These are phyloP conservation scores for Chytriomyces confervae DNA, from an alignment of 192 early-diverging fungal species.

Conservation along the genomic window DNA sequence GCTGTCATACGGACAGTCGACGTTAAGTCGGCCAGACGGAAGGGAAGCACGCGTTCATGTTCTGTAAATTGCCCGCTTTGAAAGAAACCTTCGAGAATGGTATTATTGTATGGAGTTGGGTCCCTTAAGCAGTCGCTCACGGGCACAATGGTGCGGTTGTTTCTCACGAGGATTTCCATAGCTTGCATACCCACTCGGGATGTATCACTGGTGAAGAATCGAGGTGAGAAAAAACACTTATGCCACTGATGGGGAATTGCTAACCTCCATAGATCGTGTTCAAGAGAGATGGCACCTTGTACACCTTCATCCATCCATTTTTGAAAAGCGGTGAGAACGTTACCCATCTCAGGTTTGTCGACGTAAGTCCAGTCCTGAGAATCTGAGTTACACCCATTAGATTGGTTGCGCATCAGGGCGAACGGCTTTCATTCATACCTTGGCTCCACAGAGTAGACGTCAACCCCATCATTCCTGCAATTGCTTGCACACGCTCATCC, in stretches of 20 bases:
- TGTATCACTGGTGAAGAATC: neutral
- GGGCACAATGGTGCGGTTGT: neutral
- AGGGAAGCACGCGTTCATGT: neutral
- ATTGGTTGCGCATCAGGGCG: too few relatives aligned
- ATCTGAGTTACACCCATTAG: conserved; percentile 9
- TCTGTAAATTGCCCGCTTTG: neutral
- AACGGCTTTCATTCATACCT: too few relatives aligned
- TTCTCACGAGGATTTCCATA: conserved; percentile 2
- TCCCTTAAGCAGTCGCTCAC: neutral
- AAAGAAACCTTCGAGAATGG: conserved; percentile 4
- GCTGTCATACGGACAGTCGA: neutral
- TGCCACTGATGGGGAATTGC: neutral
- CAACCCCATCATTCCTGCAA: conserved; percentile 59
- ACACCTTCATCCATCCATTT: conserved; percentile 6
- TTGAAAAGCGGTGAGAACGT: neutral
- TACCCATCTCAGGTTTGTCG: neutral
- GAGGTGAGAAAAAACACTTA: too few relatives aligned
- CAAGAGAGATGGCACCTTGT: neutral
- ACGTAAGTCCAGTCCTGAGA: conserved; percentile 34
- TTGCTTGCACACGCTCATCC: conserved; percentile 62
- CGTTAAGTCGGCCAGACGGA: neutral
- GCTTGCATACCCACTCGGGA: neutral
- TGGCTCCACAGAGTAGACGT: conserved; percentile 47
- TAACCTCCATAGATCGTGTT: neutral
- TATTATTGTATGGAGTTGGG: neutral